phyloP scores from a whole-genome alignment of 805 yeast genomes.

The Kuraishia piskuri region DNA sequence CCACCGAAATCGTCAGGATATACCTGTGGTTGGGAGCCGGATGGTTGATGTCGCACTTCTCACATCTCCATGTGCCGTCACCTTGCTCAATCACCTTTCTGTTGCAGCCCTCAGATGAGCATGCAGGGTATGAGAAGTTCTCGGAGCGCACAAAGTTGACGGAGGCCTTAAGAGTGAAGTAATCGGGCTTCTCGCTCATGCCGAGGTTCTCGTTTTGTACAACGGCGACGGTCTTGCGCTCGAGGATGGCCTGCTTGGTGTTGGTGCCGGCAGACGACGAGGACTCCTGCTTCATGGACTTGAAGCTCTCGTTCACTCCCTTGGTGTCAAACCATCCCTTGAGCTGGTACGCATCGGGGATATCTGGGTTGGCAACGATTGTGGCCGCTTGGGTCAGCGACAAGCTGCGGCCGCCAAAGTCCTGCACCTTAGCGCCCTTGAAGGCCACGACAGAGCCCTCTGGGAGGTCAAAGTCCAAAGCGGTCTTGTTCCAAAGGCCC shows the following conservation, averaged over 20 bases:
- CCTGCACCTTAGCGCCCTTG: slow-evolving; percentile 84
- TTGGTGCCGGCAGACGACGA: slow-evolving; percentile 23
- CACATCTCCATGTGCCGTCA: slow-evolving; percentile 86
- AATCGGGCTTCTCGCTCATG: slow-evolving; percentile 70
- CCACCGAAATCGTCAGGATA: slow-evolving; percentile 64
- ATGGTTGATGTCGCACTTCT: slow-evolving; percentile 70
- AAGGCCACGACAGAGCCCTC: slow-evolving; percentile 84
- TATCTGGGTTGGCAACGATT: slow-evolving; percentile 75
- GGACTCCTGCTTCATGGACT: slow-evolving; percentile 48
- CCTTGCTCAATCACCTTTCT: slow-evolving; percentile 73
- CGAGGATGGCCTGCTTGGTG: slow-evolving; percentile 31
- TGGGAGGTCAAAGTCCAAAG: slow-evolving; percentile 64
- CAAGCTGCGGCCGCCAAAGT: slow-evolving; percentile 79
- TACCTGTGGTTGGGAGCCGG: slow-evolving; percentile 72
- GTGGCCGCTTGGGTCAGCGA: slow-evolving; percentile 76
- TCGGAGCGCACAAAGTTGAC: slow-evolving; percentile 65
- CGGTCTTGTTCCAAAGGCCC: slow-evolving; percentile 88
- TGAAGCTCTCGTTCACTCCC: slow-evolving; percentile 58
- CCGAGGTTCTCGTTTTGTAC: slow-evolving; percentile 67
- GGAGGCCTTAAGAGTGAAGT: slow-evolving; percentile 66
- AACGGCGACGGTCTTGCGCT: slow-evolving; percentile 58
- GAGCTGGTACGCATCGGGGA: slow-evolving; percentile 76
- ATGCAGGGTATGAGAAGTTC: slow-evolving; percentile 84
- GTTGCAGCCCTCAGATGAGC: slow-evolving; percentile 68
- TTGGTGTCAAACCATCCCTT: slow-evolving; percentile 93